phyloP scores from a whole-genome alignment of 768 basidiomycete genomes.

The Suillus hirtellus region DNA sequence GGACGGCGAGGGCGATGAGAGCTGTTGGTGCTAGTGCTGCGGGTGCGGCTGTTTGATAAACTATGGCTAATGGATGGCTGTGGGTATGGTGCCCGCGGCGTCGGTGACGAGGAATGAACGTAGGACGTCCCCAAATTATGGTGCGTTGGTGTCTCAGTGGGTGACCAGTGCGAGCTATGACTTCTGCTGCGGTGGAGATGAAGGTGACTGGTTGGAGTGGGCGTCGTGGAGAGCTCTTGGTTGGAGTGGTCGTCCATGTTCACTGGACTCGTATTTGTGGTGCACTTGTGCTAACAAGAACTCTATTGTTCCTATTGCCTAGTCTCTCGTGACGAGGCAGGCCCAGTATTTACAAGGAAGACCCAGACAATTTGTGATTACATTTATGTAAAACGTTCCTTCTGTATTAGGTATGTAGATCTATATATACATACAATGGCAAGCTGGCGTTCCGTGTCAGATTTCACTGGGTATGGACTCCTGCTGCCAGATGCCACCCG shows the following conservation, averaged over 20 bases:
- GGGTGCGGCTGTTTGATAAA: constrained; percentile 47
- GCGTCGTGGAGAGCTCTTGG: constrained; percentile 40
- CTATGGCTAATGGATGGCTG: constrained; percentile 46
- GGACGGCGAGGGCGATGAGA: constrained; percentile 49
- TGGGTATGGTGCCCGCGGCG: constrained; percentile 43
- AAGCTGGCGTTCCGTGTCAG: not conserved
- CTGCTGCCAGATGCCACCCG: no score
- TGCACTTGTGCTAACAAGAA: not conserved
- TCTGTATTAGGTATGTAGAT: constrained; percentile 2
- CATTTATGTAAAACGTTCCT: not conserved
- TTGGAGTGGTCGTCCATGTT: constrained; percentile 37
- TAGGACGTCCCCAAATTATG: constrained; percentile 73
- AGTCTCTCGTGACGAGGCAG: constrained; percentile 2
- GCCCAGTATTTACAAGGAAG: not conserved
- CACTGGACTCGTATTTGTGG: not conserved
- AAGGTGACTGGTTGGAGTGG: constrained; percentile 40
- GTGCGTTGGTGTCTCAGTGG: constrained; percentile 58
- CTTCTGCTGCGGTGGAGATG: constrained; percentile 45
- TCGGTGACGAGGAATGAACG: constrained; percentile 51
- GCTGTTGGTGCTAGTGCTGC: constrained; percentile 67
- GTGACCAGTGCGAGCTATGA: constrained; percentile 60
- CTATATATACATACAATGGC: not conserved
- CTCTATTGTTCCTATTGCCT: not conserved
- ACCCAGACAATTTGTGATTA: not conserved
- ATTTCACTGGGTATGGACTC: no score